These are phyloP conservation scores for Septoria linicola DNA, from an alignment of 2,329 filamentous ascomycete genomes.

Conservation along the genomic window DNA sequence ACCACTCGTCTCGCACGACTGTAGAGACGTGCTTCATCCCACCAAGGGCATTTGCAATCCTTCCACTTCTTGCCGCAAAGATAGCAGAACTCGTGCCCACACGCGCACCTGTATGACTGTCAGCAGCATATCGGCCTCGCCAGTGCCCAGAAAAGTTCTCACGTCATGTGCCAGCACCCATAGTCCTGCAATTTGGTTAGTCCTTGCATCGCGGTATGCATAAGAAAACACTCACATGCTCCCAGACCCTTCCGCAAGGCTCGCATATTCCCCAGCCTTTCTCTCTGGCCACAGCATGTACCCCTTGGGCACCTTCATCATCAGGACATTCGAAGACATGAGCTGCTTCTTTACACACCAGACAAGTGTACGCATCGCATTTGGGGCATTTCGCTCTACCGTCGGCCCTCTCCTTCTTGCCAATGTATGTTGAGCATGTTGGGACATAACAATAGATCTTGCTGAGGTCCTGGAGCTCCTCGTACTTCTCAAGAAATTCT, in stretches of 20 bases:
- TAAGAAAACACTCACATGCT: neutral
- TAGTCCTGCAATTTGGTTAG: neutral
- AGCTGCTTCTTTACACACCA: neutral
- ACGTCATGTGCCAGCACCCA: neutral
- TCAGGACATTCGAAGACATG: neutral
- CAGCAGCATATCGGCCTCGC: no score
- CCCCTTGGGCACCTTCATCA: neutral
- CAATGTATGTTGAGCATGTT: slow-evolving; percentile 14
- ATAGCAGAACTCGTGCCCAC: neutral
- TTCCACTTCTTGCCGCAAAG: neutral
- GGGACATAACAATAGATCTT: slow-evolving; percentile 16
- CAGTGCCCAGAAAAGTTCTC: no score
- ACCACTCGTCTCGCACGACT: neutral
- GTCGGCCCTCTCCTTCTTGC: no score
- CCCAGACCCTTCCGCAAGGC: neutral
- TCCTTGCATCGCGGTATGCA: neutral
- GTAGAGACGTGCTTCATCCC: neutral
- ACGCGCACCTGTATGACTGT: neutral
- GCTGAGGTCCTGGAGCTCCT: slow-evolving; percentile 13
- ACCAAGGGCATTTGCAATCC: neutral
- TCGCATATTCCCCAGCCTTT: neutral
- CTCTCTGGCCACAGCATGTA: neutral
- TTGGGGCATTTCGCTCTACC: neutral
- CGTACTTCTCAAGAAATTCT: slow-evolving; percentile 2
- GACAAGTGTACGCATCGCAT: neutral